Percentiles rank a stretch among this genome's conserved stretches.
phyloP scores from a whole-genome alignment of 768 basidiomycete genomes.

The Lactarius evosmus region DNA sequence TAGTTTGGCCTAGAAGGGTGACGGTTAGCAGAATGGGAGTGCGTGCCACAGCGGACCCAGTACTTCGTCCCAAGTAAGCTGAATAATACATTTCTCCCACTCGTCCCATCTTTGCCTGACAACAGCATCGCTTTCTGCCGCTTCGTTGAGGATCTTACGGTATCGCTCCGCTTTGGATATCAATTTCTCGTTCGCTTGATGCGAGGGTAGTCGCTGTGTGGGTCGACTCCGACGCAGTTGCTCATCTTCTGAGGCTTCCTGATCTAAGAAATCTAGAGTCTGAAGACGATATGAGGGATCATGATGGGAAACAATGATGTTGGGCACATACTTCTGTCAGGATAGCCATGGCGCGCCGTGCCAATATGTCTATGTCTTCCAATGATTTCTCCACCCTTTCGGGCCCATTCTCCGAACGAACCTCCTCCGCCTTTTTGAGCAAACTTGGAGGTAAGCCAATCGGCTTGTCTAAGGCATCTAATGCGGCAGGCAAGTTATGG shows the following conservation, averaged over 20 bases:
- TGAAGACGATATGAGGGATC: conserved; percentile 35
- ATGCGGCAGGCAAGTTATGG: conserved; percentile 76
- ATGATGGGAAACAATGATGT: conserved; percentile 1
- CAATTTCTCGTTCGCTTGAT: conserved; percentile 74
- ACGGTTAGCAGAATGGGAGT: not conserved
- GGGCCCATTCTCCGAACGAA: conserved; percentile 74
- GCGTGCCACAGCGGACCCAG: conserved; percentile 1
- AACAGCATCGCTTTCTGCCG: conserved; percentile 68
- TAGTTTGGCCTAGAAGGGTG: conserved; percentile 51
- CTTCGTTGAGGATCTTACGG: conserved; percentile 65
- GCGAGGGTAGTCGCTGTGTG: conserved; percentile 60
- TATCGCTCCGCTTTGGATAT: conserved; percentile 70
- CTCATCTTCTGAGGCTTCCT: conserved; percentile 85
- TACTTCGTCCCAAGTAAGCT: conserved; percentile 69
- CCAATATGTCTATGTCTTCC: conserved; percentile 67
- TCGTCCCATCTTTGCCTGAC: conserved; percentile 85
- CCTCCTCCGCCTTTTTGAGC: conserved; percentile 79
- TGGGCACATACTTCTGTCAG: conserved; percentile 66
- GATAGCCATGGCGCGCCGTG: conserved; percentile 54
- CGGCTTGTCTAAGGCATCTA: conserved; percentile 85
- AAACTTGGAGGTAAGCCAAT: conserved; percentile 87
- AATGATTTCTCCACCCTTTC: conserved; percentile 66
- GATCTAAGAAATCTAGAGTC: conserved; percentile 89
- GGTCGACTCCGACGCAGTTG: conserved; percentile 50
- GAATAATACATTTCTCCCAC: conserved; percentile 71